Percentiles rank a stretch among this genome's conserved stretches.
These are phyloP conservation scores for Candida endomychidarum DNA, from an alignment of 805 yeast genomes.

Conservation along the genomic window DNA sequence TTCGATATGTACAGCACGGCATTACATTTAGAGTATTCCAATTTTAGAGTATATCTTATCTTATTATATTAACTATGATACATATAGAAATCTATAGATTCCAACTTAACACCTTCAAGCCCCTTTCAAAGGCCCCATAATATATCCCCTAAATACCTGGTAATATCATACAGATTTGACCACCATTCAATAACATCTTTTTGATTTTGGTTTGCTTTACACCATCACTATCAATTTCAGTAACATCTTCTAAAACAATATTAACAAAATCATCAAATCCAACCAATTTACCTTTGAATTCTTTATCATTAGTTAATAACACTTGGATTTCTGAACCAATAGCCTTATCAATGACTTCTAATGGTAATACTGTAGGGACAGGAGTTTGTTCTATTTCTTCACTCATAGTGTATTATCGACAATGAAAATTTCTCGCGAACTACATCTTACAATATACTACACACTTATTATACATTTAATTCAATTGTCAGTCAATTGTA, in stretches of 20 bases:
- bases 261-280: conserved; percentile 97
- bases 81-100: no score
- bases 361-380: conserved; percentile 51
- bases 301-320: conserved; percentile 60
- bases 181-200: conserved; percentile 69
- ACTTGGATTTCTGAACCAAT: conserved; percentile 80
- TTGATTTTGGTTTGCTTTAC: conserved; percentile 46
- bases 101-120: no score
- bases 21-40: no score
- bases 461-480: no score
- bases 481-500: not conserved
- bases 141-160: conserved; percentile 13
- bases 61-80: no score
- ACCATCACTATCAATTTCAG: conserved; percentile 52
- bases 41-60: no score
- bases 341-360: conserved; percentile 85
- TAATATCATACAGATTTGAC: conserved; percentile 64
- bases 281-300: conserved; percentile 82
- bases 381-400: conserved; percentile 8
- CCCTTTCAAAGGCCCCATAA: no score
- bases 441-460: not conserved
- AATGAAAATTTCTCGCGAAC: conserved; percentile 3
- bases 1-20: no score
- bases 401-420: conserved; percentile 10
- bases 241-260: conserved; percentile 80